Conservation (phyloP, 1,284 basidiomycete genomes). For the Porodaedalea pini region DNA sequence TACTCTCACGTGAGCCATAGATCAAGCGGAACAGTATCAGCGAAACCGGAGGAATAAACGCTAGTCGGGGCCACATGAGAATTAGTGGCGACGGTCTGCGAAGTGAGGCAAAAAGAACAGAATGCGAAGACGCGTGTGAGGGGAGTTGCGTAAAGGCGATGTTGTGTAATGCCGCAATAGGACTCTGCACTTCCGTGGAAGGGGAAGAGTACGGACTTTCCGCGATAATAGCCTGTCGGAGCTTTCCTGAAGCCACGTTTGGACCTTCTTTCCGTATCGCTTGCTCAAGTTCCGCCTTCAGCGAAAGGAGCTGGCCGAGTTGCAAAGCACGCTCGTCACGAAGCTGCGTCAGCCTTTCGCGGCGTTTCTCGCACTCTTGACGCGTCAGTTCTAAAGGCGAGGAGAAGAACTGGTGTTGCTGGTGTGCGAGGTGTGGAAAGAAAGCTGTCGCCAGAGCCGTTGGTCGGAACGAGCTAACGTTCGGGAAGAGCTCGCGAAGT, state of each 20-base stretch:
- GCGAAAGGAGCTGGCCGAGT: constrained; percentile 54
- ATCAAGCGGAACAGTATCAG: constrained; percentile 46
- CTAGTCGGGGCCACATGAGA: constrained; percentile 63
- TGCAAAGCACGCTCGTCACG: constrained; percentile 61
- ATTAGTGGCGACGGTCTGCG: constrained; percentile 56
- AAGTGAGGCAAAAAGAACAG: constrained; percentile 37
- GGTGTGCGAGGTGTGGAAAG: constrained; percentile 49
- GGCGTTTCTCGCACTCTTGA: constrained; percentile 61
- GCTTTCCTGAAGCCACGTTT: not conserved
- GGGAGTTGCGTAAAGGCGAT: constrained; percentile 29
- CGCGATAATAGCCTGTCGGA: not conserved
- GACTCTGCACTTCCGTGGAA: not conserved
- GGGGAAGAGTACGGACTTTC: not conserved
- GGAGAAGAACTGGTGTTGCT: constrained; percentile 24
- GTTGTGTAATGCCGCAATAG: constrained; percentile 17
- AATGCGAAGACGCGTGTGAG: constrained; percentile 32
- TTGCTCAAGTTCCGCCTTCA: constrained; percentile 42
- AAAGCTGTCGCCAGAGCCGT: constrained; percentile 49
- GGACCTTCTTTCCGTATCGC: constrained; percentile 5
- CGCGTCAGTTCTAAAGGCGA: constrained; percentile 53
- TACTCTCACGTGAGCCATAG: constrained; percentile 49
- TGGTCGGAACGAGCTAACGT: constrained; percentile 39
- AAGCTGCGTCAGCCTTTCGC: constrained; percentile 53
- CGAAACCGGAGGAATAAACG: constrained; percentile 60
- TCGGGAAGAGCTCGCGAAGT: constrained; percentile 47